Percentiles rank a stretch among this genome's conserved stretches.
Conservation (phyloP, 805 yeast species). For the Lipomyces starkeyi region DNA sequence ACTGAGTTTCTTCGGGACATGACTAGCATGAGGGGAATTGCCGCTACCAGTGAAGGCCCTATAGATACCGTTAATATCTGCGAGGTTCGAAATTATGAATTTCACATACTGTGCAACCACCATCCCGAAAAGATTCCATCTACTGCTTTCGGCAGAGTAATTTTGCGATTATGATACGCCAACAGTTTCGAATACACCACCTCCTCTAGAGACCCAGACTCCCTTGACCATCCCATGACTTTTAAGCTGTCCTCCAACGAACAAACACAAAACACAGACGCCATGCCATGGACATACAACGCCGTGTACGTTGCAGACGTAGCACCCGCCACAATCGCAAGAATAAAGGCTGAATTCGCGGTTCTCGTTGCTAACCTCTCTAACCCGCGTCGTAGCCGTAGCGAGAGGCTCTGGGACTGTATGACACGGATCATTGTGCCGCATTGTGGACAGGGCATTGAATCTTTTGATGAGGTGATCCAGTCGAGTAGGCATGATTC, state of each 20-base stretch:
- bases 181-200: background rate
- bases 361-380: slow-evolving; percentile 34
- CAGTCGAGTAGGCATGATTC: slow-evolving; percentile 53
- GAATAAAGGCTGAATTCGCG: slow-evolving; percentile 11
- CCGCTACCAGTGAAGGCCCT: background rate
- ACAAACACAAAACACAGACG: slow-evolving; percentile 41
- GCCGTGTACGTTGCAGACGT: slow-evolving; percentile 37
- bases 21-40: slow-evolving; percentile 9
- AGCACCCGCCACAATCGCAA: slow-evolving; percentile 20
- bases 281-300: slow-evolving; percentile 44
- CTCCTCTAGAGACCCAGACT: background rate
- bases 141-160: background rate
- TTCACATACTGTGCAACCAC: slow-evolving; percentile 3
- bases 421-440: slow-evolving; percentile 21
- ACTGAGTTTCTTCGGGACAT: slow-evolving; percentile 1
- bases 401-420: slow-evolving; percentile 10
- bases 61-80: background rate
- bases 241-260: slow-evolving; percentile 33
- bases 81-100: background rate
- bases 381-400: slow-evolving; percentile 13
- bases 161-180: background rate
- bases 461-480: slow-evolving; percentile 38
- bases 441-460: slow-evolving; percentile 32
- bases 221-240: slow-evolving; percentile 10
- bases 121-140: background rate